Percentiles rank a stretch among this genome's conserved stretches.
These are phyloP conservation scores for Colletotrichum sp. DNA, from an alignment of 2,329 filamentous ascomycete species.

Conservation along the genomic window DNA sequence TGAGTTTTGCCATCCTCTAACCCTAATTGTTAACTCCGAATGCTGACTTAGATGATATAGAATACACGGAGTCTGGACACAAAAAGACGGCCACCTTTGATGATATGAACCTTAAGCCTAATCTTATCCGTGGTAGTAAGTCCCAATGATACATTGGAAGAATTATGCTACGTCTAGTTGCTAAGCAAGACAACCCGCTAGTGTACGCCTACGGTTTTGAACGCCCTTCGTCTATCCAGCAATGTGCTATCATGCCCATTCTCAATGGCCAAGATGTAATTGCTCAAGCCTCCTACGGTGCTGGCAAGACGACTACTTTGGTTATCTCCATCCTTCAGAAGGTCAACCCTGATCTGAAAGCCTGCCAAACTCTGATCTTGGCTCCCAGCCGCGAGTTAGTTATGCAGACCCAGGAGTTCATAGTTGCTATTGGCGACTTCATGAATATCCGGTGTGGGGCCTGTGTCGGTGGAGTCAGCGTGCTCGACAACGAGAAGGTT, in stretches of 20 bases:
- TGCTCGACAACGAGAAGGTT: constrained; percentile 98
- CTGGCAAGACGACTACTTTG: constrained; percentile 99
- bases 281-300: constrained; percentile 98
- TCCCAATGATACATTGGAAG: not conserved
- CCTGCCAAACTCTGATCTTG: constrained; percentile 97
- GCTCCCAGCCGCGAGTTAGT: constrained; percentile 98
- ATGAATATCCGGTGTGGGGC: constrained; percentile 99
- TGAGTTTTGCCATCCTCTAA: not conserved
- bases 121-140: constrained; percentile 82
- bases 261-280: constrained; percentile 99
- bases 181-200: not conserved
- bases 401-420: constrained; percentile 99
- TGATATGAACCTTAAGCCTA: constrained; percentile 94
- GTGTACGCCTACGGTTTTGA: constrained; percentile 98
- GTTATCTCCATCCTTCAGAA: constrained; percentile 99
- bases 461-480: constrained; percentile 97
- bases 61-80: constrained; percentile 86
- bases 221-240: constrained; percentile 98
- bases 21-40: no score
- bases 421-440: constrained; percentile 98
- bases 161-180: not conserved
- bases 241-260: constrained; percentile 99
- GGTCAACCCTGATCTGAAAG: constrained; percentile 93
- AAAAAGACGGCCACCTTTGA: constrained; percentile 99
- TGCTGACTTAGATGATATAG: not conserved